phyloP scores from a whole-genome alignment of 352 stramenopile species.

The Phytophthora constricta region DNA sequence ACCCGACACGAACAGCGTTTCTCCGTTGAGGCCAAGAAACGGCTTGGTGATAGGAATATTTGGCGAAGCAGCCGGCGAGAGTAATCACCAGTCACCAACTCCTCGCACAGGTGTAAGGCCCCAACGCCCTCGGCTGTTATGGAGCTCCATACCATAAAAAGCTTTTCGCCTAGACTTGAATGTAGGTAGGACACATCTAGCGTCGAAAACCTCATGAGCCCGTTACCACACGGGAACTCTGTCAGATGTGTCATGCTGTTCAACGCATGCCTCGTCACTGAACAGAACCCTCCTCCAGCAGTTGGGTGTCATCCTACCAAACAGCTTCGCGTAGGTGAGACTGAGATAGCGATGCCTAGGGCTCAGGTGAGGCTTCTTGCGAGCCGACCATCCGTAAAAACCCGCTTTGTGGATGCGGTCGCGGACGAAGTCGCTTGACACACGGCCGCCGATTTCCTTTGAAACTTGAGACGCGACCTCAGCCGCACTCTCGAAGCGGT shows the following conservation, averaged over 20 bases:
- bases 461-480: not conserved
- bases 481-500: not conserved
- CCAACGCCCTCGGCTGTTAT: not conserved
- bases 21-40: not conserved
- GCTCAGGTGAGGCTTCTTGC: conserved; percentile 15
- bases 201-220: not conserved
- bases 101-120: not conserved
- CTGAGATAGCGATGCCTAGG: not conserved
- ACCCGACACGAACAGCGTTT: conserved; percentile 8
- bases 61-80: not conserved
- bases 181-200: not conserved
- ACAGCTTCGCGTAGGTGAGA: conserved; percentile 5
- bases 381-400: not conserved
- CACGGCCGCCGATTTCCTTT: not conserved
- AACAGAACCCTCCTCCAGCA: conserved; percentile 3
- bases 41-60: not conserved
- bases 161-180: conserved; percentile 5
- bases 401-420: not conserved
- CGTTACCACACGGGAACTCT: not conserved
- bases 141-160: conserved; percentile 6
- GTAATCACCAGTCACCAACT: not conserved
- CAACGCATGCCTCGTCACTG: not conserved
- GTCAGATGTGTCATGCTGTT: conserved; percentile 2
- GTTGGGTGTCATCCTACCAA: not conserved
- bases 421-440: not conserved